Evolutionary conservation across 495 filamentous ascomycete species (phyloP).

Genomic region (Penicillium samsonianum): DNA sequence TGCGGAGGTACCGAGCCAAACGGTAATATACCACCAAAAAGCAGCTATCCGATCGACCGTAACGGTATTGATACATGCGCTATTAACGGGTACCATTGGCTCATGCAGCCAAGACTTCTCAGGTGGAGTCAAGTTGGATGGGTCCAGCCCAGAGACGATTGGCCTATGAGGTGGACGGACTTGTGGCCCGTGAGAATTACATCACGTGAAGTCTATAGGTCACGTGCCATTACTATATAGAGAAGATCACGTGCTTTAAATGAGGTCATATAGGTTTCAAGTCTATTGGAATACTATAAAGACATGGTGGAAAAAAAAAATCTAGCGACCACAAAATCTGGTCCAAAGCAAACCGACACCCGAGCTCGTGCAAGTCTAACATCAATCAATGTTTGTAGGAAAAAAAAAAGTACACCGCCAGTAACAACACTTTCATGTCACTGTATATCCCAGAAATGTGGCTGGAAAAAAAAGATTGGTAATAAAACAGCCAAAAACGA

Average conservation of each 20-base stretch:
- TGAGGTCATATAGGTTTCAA: conserved; percentile 10
- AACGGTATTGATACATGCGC: conserved; percentile 18
- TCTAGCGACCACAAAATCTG: conserved; percentile 16
- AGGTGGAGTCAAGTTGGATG: conserved; percentile 15
- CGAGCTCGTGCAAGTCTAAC: conserved; percentile 36
- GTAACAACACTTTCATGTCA: conserved; percentile 22
- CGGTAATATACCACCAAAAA: conserved; percentile 16
- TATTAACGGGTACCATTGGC: conserved; percentile 6
- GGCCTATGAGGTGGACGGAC: conserved; percentile 4
- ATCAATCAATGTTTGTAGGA: conserved; percentile 31
- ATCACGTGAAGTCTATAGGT: background rate
- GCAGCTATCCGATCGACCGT: conserved; percentile 15
- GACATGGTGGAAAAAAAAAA: conserved; percentile 23
- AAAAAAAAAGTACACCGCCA: conserved; percentile 23
- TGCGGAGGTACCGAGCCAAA: conserved; percentile 36
- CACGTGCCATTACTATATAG: background rate
- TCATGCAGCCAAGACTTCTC: conserved; percentile 5
- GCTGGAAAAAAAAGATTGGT: conserved; percentile 16
- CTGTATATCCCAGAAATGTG: conserved; percentile 23
- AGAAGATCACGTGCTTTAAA: background rate
- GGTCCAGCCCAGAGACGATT: conserved; percentile 1
- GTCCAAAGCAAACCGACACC: conserved; percentile 32
- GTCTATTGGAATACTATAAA: conserved; percentile 36
- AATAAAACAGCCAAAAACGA: conserved; percentile 6
- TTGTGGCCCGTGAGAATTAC: background rate